Conservation (phyloP, 1,139 yeast species). For the Suhomyces terraborum region DNA sequence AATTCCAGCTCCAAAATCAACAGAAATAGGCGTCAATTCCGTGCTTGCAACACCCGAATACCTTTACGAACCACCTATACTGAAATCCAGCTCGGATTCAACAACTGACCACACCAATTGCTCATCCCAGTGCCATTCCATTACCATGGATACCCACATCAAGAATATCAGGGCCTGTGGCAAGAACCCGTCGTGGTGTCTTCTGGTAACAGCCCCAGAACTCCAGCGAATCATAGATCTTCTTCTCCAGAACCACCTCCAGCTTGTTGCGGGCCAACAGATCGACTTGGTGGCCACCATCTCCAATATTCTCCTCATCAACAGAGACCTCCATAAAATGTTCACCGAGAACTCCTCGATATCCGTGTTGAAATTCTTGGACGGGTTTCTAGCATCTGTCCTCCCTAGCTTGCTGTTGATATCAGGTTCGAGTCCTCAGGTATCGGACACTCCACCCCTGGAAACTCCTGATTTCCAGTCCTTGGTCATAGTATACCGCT, state of each 20-base stretch:
- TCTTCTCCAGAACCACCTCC: constrained; percentile 14
- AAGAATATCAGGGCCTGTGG: constrained; percentile 14
- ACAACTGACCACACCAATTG: neutral
- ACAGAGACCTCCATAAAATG: constrained; percentile 24
- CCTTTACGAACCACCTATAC: too few relatives aligned
- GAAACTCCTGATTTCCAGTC: constrained; percentile 16
- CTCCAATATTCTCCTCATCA: constrained; percentile 32
- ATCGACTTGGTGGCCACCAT: constrained; percentile 27
- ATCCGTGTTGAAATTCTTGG: constrained; percentile 20
- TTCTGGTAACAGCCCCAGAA: constrained; percentile 18
- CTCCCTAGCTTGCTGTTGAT: constrained; percentile 1
- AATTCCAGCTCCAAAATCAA: too few relatives aligned
- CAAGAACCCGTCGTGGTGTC: constrained; percentile 26
- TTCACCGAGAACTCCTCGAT: constrained; percentile 24
- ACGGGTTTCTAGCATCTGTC: constrained; percentile 13
- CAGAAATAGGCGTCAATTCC: too few relatives aligned
- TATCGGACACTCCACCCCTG: neutral
- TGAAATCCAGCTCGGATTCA: neutral
- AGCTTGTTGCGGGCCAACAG: constrained; percentile 10
- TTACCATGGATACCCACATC: constrained; percentile 6
- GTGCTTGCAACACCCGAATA: too few relatives aligned
- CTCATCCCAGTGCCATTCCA: too few relatives aligned
- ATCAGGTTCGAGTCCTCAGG: too few relatives aligned
- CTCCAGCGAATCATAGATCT: constrained; percentile 22
- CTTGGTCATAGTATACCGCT: constrained; percentile 30